phyloP scores from a whole-genome alignment of 1,284 basidiomycete genomes.

The Phellinidium pouzarii region DNA sequence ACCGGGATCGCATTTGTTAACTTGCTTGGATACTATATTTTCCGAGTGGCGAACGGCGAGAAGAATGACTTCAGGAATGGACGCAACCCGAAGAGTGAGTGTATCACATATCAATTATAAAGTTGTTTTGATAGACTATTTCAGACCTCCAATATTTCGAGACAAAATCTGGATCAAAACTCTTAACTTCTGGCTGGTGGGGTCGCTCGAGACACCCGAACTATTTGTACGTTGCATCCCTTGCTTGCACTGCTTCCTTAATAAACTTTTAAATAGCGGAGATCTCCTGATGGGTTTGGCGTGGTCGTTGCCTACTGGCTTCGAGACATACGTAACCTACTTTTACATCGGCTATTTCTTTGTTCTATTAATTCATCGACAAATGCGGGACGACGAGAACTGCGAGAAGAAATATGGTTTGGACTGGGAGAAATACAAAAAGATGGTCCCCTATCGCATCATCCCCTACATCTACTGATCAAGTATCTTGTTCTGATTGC shows the following conservation, averaged over 20 bases:
- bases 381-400: constrained; percentile 87
- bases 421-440: constrained; percentile 50
- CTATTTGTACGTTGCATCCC: constrained; percentile 57
- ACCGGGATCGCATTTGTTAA: constrained; percentile 65
- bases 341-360: constrained; percentile 92
- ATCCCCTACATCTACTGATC: constrained; percentile 43
- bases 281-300: constrained; percentile 87
- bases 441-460: constrained; percentile 43
- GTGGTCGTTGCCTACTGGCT: constrained; percentile 93
- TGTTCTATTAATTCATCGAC: constrained; percentile 86
- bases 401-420: constrained; percentile 81
- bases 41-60: constrained; percentile 84
- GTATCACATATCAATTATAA: not conserved
- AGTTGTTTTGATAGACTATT: constrained; percentile 2
- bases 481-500: not conserved
- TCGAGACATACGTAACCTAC: constrained; percentile 90
- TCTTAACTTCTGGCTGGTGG: constrained; percentile 98
- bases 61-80: constrained; percentile 96
- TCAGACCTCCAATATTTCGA: constrained; percentile 76
- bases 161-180: constrained; percentile 83
- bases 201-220: constrained; percentile 91
- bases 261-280: constrained; percentile 41
- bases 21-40: constrained; percentile 84
- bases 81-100: constrained; percentile 82
- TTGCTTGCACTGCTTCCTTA: constrained; percentile 1